These are phyloP conservation scores for Cinnamomum chago DNA, from an alignment of 164 flowering plant genomes.

Conservation along the genomic window DNA sequence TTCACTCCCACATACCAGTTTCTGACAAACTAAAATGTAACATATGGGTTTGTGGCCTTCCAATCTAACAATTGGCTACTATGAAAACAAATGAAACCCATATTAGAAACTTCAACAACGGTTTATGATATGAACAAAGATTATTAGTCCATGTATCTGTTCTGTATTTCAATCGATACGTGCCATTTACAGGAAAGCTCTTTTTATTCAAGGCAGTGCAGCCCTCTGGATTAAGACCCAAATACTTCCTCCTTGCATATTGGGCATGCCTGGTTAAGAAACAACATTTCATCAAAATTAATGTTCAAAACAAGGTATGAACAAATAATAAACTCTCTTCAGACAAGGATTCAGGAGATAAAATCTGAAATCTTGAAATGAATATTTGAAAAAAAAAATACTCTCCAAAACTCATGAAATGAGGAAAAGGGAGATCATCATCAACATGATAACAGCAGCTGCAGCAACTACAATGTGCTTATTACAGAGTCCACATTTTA, in stretches of 20 bases:
- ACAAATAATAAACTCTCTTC: background rate
- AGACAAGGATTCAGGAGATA: background rate
- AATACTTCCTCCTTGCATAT: conserved; percentile 26
- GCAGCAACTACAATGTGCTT: too few relatives aligned
- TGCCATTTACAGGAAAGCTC: background rate
- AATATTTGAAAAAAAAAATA: too few relatives aligned
- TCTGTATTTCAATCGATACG: background rate
- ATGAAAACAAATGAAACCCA: background rate
- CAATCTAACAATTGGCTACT: background rate
- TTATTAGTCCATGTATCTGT: background rate
- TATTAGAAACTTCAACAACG: background rate
- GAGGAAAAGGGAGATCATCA: background rate
- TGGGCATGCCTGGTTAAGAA: conserved; percentile 25
- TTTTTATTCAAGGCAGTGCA: background rate
- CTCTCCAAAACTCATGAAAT: background rate
- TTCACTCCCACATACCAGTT: too few relatives aligned
- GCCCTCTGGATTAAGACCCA: conserved; percentile 19
- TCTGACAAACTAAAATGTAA: background rate
- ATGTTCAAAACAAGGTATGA: background rate
- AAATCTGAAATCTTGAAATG: background rate
- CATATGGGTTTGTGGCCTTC: background rate
- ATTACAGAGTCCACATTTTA: background rate
- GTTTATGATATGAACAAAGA: background rate
- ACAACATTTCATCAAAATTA: background rate
- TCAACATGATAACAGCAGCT: background rate